Evolutionary conservation across 140 eudicot species (phyloP).

Genomic region (Erigeron philadelphicus): DNA sequence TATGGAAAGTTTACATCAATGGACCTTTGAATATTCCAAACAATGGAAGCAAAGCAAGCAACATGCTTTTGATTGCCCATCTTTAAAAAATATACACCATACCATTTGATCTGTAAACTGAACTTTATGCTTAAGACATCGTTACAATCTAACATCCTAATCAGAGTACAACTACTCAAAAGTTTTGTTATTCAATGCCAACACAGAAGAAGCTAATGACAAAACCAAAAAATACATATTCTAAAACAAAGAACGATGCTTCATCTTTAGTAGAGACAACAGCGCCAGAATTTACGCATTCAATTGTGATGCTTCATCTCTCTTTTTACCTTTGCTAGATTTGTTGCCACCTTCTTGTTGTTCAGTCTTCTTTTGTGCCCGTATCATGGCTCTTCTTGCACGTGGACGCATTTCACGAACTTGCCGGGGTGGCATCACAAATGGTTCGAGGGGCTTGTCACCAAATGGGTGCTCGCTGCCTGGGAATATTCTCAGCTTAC

Average conservation of each 20-base stretch:
- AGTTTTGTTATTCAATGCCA: constrained; percentile 6
- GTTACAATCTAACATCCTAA: background rate
- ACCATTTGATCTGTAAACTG: background rate
- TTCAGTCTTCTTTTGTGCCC: constrained; percentile 81
- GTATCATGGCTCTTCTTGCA: constrained; percentile 75
- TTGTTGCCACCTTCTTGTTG: constrained; percentile 48
- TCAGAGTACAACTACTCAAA: background rate
- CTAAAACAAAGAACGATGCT: too few species aligned
- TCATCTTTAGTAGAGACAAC: too few species aligned
- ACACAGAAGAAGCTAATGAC: background rate
- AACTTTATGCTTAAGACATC: background rate
- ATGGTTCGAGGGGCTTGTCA: constrained; percentile 67
- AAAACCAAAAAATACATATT: background rate
- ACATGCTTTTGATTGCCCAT: background rate
- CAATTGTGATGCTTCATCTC: constrained; percentile 39
- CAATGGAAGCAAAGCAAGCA: background rate
- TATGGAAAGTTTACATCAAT: too few species aligned
- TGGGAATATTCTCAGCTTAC: constrained; percentile 82
- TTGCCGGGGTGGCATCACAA: constrained; percentile 79
- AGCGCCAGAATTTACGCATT: constrained; percentile 26
- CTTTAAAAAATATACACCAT: background rate
- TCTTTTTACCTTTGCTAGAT: constrained; percentile 48
- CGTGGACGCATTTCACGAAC: constrained; percentile 93
- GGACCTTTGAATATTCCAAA: background rate
- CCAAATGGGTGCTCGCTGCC: constrained; percentile 83